Conservation (phyloP, 306 rosid genomes). For the Vachellia collinsii region DNA sequence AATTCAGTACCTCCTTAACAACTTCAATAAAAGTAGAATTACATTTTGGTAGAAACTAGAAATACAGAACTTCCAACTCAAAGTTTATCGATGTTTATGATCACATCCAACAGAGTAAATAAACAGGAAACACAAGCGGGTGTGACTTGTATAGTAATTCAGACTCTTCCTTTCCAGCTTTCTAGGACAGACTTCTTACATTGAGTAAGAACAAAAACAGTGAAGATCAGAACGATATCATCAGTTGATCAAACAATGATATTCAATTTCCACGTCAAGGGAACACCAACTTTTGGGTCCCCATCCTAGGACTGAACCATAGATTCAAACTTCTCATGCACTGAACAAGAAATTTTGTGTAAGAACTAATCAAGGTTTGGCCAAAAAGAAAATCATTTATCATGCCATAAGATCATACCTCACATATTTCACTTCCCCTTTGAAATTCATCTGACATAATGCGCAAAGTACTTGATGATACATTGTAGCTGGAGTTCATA, state of each 20-base stretch:
- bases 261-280: conserved; percentile 19
- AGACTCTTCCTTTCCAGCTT: background rate
- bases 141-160: background rate
- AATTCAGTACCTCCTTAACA: conserved; percentile 17
- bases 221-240: background rate
- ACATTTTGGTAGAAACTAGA: conserved; percentile 24
- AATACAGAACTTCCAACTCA: conserved; percentile 7
- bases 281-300: conserved; percentile 18
- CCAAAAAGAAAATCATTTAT: conserved; percentile 11
- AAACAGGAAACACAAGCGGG: too few species aligned
- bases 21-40: conserved; percentile 4
- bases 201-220: background rate
- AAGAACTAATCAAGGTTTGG: conserved; percentile 14
- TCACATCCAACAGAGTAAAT: background rate
- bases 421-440: conserved; percentile 91
- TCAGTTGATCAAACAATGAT: conserved; percentile 12
- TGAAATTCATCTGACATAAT: conserved; percentile 88
- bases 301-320: conserved; percentile 6
- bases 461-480: conserved; percentile 84
- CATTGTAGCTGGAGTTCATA: conserved; percentile 99
- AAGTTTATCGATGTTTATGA: conserved; percentile 5
- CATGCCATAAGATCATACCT: conserved; percentile 56
- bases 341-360: conserved; percentile 18
- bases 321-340: conserved; percentile 25
- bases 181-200: background rate